Percentiles rank a stretch among this genome's conserved stretches.
These are phyloP conservation scores for Penicillium argentinense DNA, from an alignment of 495 filamentous ascomycete species.

Conservation along the genomic window DNA sequence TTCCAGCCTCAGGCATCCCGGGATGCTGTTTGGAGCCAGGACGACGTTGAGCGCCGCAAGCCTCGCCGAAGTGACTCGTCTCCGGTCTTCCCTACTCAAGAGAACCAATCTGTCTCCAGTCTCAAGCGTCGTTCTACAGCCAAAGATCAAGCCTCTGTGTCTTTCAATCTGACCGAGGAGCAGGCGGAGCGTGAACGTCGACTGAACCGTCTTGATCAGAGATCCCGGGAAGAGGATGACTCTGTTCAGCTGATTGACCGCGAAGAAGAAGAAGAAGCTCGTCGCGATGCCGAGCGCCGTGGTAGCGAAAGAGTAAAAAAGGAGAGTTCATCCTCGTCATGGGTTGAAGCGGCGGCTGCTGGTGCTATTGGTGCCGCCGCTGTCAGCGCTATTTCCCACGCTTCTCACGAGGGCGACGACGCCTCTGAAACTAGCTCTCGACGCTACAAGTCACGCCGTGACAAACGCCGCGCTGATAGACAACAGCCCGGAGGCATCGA, in stretches of 20 bases:
- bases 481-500: slow-evolving; percentile 22
- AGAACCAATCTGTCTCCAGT: slow-evolving; percentile 17
- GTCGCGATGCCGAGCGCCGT: slow-evolving; percentile 16
- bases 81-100: slow-evolving; percentile 30
- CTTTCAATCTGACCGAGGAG: slow-evolving; percentile 49
- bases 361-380: slow-evolving; percentile 49
- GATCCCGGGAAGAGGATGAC: slow-evolving; percentile 26
- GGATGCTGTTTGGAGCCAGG: slow-evolving; percentile 10
- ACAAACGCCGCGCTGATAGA: slow-evolving; percentile 43
- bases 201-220: slow-evolving; percentile 31
- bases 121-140: slow-evolving; percentile 38
- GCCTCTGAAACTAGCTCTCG: slow-evolving; percentile 33
- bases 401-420: slow-evolving; percentile 35
- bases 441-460: slow-evolving; percentile 30
- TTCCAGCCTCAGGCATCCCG: slow-evolving; percentile 26
- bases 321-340: slow-evolving; percentile 32
- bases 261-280: slow-evolving; percentile 24
- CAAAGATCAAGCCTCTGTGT: slow-evolving; percentile 48
- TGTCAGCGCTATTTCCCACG: slow-evolving; percentile 35
- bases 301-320: slow-evolving; percentile 15
- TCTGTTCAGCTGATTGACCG: slow-evolving; percentile 34
- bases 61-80: slow-evolving; percentile 37
- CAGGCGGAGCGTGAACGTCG: slow-evolving; percentile 46
- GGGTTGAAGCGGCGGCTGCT: slow-evolving; percentile 47
- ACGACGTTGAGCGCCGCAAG: slow-evolving; percentile 7